Percentiles rank a stretch among this genome's conserved stretches.
Evolutionary conservation across 805 yeast genomes (phyloP).

Genomic region (Cyberlindnera subsufficiens): DNA sequence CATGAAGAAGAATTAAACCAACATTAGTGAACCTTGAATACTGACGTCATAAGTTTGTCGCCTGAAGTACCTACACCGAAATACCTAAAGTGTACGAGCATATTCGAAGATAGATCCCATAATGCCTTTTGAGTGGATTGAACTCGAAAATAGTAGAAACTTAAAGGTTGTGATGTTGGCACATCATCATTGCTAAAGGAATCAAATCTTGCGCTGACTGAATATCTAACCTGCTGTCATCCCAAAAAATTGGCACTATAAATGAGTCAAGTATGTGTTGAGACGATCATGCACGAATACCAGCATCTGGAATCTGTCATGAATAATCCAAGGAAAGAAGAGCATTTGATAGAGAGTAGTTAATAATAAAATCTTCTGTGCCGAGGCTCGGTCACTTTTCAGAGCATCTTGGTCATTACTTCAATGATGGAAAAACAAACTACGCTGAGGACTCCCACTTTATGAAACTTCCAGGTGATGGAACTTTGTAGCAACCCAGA

Average conservation of each 20-base stretch:
- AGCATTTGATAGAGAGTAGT: conserved; percentile 57
- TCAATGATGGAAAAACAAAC: conserved; percentile 69
- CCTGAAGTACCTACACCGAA: conserved; percentile 20
- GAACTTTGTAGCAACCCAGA: conserved; percentile 67
- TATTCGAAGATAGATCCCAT: conserved; percentile 78
- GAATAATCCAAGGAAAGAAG: conserved; percentile 45
- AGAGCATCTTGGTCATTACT: too few species aligned
- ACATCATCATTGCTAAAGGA: conserved; percentile 54
- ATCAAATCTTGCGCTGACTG: conserved; percentile 51
- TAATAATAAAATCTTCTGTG: conserved; percentile 52
- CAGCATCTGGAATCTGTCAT: conserved; percentile 43
- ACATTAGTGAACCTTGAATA: conserved; percentile 67
- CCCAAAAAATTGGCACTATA: conserved; percentile 75
- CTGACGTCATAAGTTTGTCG: conserved; percentile 41
- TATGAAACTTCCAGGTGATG: too few species aligned
- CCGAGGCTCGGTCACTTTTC: too few species aligned
- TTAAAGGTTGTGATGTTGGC: conserved; percentile 59
- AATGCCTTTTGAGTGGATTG: conserved; percentile 74
- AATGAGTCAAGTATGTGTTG: conserved; percentile 59
- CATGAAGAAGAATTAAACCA: conserved; percentile 73
- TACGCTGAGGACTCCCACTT: too few species aligned
- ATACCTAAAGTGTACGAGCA: conserved; percentile 72
- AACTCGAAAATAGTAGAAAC: conserved; percentile 58
- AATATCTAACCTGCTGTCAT: conserved; percentile 57
- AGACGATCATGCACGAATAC: conserved; percentile 50